Evolutionary conservation across 2,329 filamentous ascomycete species (phyloP).

Genomic region (Penicillium vulpinum): DNA sequence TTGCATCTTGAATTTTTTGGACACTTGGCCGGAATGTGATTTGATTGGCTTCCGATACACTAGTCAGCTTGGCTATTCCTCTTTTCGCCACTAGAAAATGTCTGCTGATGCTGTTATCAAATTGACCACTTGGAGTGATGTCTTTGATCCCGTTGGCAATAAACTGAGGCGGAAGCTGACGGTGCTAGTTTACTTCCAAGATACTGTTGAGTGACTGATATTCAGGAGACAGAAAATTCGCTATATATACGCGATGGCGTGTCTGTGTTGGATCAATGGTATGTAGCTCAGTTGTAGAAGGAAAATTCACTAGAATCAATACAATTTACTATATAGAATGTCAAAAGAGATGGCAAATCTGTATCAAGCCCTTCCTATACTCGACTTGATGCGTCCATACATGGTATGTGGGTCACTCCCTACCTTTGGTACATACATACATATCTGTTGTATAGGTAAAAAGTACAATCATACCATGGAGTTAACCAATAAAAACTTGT

Average conservation of each 20-base stretch:
- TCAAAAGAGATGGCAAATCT: neutral
- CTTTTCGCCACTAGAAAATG: neutral
- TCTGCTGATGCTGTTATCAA: too few species aligned
- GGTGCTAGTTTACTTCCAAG: neutral
- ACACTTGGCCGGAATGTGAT: neutral
- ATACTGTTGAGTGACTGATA: too few species aligned
- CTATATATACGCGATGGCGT: neutral
- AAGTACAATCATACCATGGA: neutral
- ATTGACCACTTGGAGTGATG: too few species aligned
- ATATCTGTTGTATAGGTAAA: too few species aligned
- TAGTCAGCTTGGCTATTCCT: too few species aligned
- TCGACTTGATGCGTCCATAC: neutral
- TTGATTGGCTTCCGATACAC: neutral
- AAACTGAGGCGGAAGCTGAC: neutral
- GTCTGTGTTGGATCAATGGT: neutral
- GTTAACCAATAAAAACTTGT: neutral
- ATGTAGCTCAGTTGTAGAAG: neutral
- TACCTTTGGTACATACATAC: too few species aligned
- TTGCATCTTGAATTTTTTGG: conserved; percentile 2
- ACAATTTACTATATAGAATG: neutral
- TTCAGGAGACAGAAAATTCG: too few species aligned
- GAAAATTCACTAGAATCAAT: neutral
- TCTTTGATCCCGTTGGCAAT: neutral
- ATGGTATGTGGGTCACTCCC: neutral
- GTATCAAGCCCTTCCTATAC: neutral